Evolutionary conservation across 2,329 filamentous ascomycete species (phyloP).

Genomic region (Apiospora kogelbergensis): DNA sequence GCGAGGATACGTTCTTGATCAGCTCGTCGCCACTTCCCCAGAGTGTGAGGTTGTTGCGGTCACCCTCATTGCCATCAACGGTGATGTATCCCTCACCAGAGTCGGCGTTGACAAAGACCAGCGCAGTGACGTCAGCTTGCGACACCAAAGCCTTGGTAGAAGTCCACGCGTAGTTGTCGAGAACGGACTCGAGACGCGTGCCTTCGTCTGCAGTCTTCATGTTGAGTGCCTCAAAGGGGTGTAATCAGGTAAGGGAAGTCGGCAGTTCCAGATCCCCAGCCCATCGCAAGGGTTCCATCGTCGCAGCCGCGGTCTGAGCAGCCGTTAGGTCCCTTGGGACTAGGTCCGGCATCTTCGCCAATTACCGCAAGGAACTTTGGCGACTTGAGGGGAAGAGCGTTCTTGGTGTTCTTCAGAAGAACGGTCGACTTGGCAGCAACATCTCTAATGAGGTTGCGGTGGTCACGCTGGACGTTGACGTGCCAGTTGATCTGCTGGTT

Average conservation of each 20-base stretch:
- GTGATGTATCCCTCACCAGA: slow-evolving; percentile 84
- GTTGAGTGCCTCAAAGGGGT: slow-evolving; percentile 68
- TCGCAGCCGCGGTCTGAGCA: slow-evolving; percentile 68
- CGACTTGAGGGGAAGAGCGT: slow-evolving; percentile 73
- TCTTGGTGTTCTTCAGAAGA: slow-evolving; percentile 78
- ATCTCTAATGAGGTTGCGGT: slow-evolving; percentile 71
- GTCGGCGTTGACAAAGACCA: slow-evolving; percentile 89
- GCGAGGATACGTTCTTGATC: slow-evolving; percentile 74
- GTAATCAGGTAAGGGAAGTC: slow-evolving; percentile 76
- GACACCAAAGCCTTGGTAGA: slow-evolving; percentile 61
- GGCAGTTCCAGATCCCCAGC: slow-evolving; percentile 75
- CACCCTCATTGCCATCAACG: slow-evolving; percentile 80
- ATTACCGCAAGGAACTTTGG: slow-evolving; percentile 76
- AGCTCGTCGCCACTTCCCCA: slow-evolving; percentile 82
- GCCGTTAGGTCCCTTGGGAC: slow-evolving; percentile 73
- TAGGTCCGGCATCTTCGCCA: slow-evolving; percentile 80
- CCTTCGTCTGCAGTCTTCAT: slow-evolving; percentile 60
- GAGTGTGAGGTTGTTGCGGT: slow-evolving; percentile 88
- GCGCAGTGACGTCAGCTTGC: slow-evolving; percentile 65
- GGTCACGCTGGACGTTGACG: slow-evolving; percentile 78
- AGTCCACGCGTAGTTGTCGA: slow-evolving; percentile 63
- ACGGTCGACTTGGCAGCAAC: slow-evolving; percentile 80
- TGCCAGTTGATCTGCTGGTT: slow-evolving; percentile 74
- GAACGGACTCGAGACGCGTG: slow-evolving; percentile 63
- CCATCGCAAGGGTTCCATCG: slow-evolving; percentile 67